phyloP scores from a whole-genome alignment of 2,329 filamentous ascomycete genomes.

The Purpureocillium takamizusanense region DNA sequence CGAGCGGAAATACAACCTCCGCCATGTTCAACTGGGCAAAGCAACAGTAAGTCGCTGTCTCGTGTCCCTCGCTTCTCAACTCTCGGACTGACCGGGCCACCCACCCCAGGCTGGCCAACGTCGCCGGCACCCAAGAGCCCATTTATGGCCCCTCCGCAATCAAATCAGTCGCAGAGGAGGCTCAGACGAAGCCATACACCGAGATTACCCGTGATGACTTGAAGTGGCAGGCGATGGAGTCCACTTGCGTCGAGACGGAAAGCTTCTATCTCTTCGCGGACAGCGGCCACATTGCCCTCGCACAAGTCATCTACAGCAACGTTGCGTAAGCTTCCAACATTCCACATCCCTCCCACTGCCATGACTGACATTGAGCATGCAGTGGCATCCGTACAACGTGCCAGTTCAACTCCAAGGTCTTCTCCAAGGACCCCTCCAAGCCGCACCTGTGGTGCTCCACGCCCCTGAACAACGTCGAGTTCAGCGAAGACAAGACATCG shows the following conservation, averaged over 20 bases:
- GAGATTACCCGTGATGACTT: conserved; percentile 70
- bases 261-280: conserved; percentile 86
- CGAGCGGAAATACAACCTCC: conserved; percentile 3
- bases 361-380: not conserved
- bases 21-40: conserved; percentile 93
- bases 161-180: conserved; percentile 74
- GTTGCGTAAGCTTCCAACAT: conserved; percentile 58
- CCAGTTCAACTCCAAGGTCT: conserved; percentile 93
- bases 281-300: conserved; percentile 65
- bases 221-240: conserved; percentile 73
- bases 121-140: conserved; percentile 92
- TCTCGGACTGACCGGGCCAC: conserved; percentile 5
- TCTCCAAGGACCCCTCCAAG: conserved; percentile 63
- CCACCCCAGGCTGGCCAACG: conserved; percentile 53
- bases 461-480: conserved; percentile 67
- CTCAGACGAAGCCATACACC: conserved; percentile 68
- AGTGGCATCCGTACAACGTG: conserved; percentile 84
- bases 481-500: conserved; percentile 72
- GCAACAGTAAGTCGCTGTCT: conserved; percentile 57
- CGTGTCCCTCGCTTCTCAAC: conserved; percentile 4
- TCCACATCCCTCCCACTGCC: conserved; percentile 1
- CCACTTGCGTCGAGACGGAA: conserved; percentile 89
- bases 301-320: conserved; percentile 96
- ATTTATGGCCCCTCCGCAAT: conserved; percentile 88
- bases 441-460: conserved; percentile 79